Conservation (phyloP, 2,329 filamentous ascomycete species). For the Chrysosporium keratinophilum region DNA sequence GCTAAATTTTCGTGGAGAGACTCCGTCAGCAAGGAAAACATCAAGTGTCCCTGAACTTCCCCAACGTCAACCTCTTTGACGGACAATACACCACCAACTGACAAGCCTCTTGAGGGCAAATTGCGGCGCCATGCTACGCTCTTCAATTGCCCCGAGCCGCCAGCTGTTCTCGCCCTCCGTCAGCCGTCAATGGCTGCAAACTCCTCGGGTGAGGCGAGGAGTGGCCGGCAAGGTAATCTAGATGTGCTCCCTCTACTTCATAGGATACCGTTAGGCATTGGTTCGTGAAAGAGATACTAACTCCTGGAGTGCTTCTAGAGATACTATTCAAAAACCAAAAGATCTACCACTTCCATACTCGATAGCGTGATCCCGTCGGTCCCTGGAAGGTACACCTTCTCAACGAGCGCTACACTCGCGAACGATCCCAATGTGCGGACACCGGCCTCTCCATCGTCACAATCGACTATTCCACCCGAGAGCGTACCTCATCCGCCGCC, state of each 20-base stretch:
- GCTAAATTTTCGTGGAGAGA: constrained; percentile 8
- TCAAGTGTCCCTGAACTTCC: neutral
- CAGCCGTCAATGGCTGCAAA: constrained; percentile 38
- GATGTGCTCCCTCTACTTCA: neutral
- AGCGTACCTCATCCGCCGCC: constrained; percentile 40
- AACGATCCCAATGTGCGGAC: constrained; percentile 16
- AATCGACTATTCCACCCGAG: constrained; percentile 41
- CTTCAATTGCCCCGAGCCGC: constrained; percentile 42
- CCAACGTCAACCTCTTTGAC: neutral
- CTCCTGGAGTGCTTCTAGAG: constrained; percentile 2
- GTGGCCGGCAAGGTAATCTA: constrained; percentile 33
- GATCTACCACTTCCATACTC: constrained; percentile 15
- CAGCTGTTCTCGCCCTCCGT: constrained; percentile 32
- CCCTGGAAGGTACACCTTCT: constrained; percentile 21
- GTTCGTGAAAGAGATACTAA: neutral
- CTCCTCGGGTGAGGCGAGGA: constrained; percentile 11
- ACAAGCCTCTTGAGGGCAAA: constrained; percentile 10
- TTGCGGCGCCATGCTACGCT: constrained; percentile 46
- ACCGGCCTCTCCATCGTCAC: constrained; percentile 36
- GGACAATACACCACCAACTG: neutral
- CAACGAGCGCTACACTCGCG: constrained; percentile 13
- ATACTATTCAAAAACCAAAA: constrained; percentile 29
- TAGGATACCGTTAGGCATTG: neutral
- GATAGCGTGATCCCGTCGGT: constrained; percentile 1
- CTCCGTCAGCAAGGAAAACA: neutral